Evolutionary conservation across 1,284 basidiomycete species (phyloP).

Genomic region (Schizophyllum amplum): DNA sequence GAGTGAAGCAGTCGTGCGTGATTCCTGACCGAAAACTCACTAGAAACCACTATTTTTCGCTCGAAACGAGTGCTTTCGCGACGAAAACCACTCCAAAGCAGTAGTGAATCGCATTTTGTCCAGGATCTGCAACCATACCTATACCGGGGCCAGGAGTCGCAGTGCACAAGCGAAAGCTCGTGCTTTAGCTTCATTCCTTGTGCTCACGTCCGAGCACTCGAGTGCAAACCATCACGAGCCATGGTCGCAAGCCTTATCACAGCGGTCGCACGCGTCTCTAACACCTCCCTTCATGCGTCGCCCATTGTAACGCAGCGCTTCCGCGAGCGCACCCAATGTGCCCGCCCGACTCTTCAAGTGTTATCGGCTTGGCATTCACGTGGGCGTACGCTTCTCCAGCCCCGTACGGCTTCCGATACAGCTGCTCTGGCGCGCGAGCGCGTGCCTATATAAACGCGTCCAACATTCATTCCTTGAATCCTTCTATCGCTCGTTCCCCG

Average conservation of each 20-base stretch:
- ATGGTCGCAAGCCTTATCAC: not conserved
- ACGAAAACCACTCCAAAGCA: too few relatives aligned
- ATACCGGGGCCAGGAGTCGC: too few relatives aligned
- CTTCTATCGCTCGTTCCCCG: too few relatives aligned
- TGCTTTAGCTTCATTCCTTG: not conserved
- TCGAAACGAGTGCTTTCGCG: too few relatives aligned
- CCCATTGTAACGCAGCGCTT: not conserved
- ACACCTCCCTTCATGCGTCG: not conserved
- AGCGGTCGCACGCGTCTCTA: not conserved
- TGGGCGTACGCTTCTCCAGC: not conserved
- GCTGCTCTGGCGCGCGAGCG: not conserved
- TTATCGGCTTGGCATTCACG: not conserved
- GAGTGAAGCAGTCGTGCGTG: too few relatives aligned
- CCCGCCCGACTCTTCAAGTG: not conserved
- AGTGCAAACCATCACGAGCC: not conserved
- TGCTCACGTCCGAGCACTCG: not conserved
- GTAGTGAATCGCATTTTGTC: too few relatives aligned
- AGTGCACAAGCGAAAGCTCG: too few relatives aligned
- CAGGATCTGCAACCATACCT: too few relatives aligned
- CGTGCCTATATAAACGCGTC: not conserved
- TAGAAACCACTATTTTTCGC: too few relatives aligned
- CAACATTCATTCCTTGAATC: not conserved
- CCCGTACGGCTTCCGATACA: not conserved
- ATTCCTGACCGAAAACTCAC: too few relatives aligned
- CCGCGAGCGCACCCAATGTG: not conserved